These are phyloP conservation scores for Chalciporus sphaerocephalus DNA, from an alignment of 768 basidiomycete genomes.

Conservation along the genomic window DNA sequence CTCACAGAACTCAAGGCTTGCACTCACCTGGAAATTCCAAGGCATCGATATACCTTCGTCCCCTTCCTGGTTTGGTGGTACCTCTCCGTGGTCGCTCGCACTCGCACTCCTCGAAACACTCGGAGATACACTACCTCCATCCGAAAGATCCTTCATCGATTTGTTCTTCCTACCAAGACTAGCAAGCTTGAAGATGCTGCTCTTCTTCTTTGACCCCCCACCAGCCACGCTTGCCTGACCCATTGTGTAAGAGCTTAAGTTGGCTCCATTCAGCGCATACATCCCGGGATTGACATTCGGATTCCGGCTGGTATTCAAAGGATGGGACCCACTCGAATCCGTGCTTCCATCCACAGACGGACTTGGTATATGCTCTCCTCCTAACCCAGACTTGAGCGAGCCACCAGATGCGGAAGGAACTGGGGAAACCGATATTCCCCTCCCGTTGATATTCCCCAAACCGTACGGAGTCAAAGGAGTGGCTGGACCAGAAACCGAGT, in stretches of 20 bases:
- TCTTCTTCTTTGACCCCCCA: slow-evolving; percentile 25
- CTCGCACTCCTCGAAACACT: slow-evolving; percentile 12
- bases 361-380: slow-evolving; percentile 5
- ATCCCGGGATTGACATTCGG: slow-evolving; percentile 1
- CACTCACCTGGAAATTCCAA: slow-evolving; percentile 67
- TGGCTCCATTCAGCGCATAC: slow-evolving; percentile 17
- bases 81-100: slow-evolving; percentile 8
- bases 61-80: slow-evolving; percentile 23
- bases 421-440: slow-evolving; percentile 13
- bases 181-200: slow-evolving; percentile 35
- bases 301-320: slow-evolving; percentile 1
- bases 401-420: slow-evolving; percentile 16
- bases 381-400: slow-evolving; percentile 15
- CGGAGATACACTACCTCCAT: slow-evolving; percentile 12
- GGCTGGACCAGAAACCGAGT: slow-evolving; percentile 12
- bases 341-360: slow-evolving; percentile 25
- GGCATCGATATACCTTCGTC: slow-evolving; percentile 65
- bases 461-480: slow-evolving; percentile 20
- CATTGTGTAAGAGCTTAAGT: slow-evolving; percentile 12
- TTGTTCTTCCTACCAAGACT: slow-evolving; percentile 33
- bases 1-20: background rate
- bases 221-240: slow-evolving; percentile 1
- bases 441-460: slow-evolving; percentile 6
- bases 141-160: slow-evolving; percentile 28
- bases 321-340: slow-evolving; percentile 24